A percentile compares a stretch with the other conserved stretches of the same genome.
These are phyloP conservation scores for Parafenestella ontariensis DNA, from an alignment of 2,329 filamentous ascomycete species.

Conservation along the genomic window DNA sequence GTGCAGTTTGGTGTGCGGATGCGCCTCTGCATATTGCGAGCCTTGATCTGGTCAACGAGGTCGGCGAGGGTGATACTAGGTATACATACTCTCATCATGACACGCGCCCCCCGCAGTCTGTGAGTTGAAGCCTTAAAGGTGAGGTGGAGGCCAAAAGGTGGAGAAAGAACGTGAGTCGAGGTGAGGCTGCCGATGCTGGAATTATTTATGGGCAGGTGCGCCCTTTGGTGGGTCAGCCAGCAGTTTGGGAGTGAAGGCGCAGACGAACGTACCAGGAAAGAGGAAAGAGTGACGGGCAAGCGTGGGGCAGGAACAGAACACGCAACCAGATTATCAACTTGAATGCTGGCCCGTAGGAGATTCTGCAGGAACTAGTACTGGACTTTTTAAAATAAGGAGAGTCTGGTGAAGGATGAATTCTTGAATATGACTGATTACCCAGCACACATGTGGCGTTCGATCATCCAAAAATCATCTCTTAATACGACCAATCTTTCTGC, in stretches of 20 bases:
- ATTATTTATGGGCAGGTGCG: conserved; percentile 3
- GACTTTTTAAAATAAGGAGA: too few species aligned
- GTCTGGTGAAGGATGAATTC: too few species aligned
- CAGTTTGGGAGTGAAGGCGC: neutral
- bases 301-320: neutral
- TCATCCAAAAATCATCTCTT: neutral
- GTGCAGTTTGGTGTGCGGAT: conserved; percentile 60
- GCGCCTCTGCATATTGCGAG: conserved; percentile 16
- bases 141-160: conserved; percentile 3
- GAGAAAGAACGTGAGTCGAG: neutral
- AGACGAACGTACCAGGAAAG: conserved; percentile 1
- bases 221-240: neutral
- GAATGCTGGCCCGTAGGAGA: too few species aligned
- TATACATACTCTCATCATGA: conserved; percentile 24
- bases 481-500: neutral
- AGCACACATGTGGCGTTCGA: neutral
- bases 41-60: neutral
- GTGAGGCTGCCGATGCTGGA: neutral
- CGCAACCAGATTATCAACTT: neutral
- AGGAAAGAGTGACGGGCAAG: conserved; percentile 10
- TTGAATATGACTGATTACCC: too few species aligned
- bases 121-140: neutral
- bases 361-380: too few species aligned
- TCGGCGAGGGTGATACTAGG: neutral
- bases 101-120: neutral